Evolutionary conservation across 768 basidiomycete genomes (phyloP), one percentile per base, ranked within the genome.

Genomic region (Suillus tomentosus): DNA sequence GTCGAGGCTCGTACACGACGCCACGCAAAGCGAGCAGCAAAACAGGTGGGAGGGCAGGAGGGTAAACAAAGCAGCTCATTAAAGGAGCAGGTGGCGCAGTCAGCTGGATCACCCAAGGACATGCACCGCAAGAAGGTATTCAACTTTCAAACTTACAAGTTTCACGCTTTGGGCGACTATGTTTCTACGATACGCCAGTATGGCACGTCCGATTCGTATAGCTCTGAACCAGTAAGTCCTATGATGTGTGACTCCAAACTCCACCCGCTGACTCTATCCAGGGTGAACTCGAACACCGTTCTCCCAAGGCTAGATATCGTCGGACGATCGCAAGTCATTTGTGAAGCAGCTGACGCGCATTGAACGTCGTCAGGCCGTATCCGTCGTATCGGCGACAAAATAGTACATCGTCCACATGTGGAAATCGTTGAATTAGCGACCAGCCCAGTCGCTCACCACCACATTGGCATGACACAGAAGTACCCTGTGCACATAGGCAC

Each of bases 141-240:
- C 39, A 74, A 72, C 48, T 62, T 73, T 3, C 62, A 62, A 19
- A 74, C 70, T 0, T 73, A 73, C 64, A 74, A 72, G 57, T 64
- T 65, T 42, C 73, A 74, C 57, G 63, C 69, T 5, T 51, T 71
- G 22, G 68, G 68, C 1, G 72, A 74, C 53, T 69, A 69, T 36
- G 60, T 48, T 2, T 22, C 31, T 3, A 69, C 66, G 0, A 73
- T 74, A 36, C 37, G n/a, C 3, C 36, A 51, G 8, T 71, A 67
- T 65, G 78, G 80, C 1, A 76, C 76, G 10, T 75, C 73, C 2
- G 77, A 80, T 59, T 66, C 62, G 6, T 80, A 76, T 63, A 74
- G 76, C 1, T 80, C 78, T 1, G 71, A 77, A 51, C 40, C 34
- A 3, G 39, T 40, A 40, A 15, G 39, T 40, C 39, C 5, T 14